A percentile compares a stretch with the other conserved stretches of the same genome.
phyloP scores from a whole-genome alignment of 148 eudicot genomes.

The Tetragonia tetragonoides region DNA sequence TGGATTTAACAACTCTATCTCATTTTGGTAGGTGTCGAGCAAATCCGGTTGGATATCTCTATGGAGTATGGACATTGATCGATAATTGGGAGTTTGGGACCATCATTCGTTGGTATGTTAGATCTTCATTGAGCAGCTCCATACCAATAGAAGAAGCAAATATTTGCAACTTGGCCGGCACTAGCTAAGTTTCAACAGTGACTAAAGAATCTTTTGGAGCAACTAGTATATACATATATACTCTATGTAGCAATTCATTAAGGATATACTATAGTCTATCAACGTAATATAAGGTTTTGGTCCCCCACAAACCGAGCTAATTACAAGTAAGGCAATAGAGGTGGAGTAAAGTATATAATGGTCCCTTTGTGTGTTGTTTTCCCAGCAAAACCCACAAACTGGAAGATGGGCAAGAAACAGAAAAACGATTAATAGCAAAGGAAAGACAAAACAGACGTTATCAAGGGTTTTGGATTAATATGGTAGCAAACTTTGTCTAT shows the following conservation, averaged over 20 bases:
- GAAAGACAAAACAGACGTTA: constrained; percentile 20
- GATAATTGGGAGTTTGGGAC: constrained; percentile 15
- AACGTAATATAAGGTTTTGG: constrained; percentile 17
- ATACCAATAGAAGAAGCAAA: constrained; percentile 10
- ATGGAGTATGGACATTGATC: too few species aligned
- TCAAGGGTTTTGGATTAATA: constrained; percentile 30
- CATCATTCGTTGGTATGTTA: constrained; percentile 12
- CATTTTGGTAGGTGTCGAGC: too few species aligned
- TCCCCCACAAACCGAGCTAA: constrained; percentile 31
- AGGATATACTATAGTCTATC: not conserved
- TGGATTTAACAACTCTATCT: too few species aligned
- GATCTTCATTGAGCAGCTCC: constrained; percentile 10
- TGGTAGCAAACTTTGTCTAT: constrained; percentile 35
- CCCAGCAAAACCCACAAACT: constrained; percentile 13
- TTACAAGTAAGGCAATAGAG: not conserved
- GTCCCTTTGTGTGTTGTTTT: not conserved
- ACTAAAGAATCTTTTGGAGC: constrained; percentile 23
- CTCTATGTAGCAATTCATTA: too few species aligned
- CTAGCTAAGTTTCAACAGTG: constrained; percentile 18
- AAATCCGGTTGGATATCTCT: too few species aligned
- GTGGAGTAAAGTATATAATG: constrained; percentile 1
- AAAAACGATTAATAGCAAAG: not conserved
- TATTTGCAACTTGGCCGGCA: constrained; percentile 7
- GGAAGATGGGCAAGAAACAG: not conserved
- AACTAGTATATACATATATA: constrained; percentile 12